Base-by-base conservation (phyloP, 2,329 filamentous ascomycete species). In the Drechslerella dactyloides region DNA sequence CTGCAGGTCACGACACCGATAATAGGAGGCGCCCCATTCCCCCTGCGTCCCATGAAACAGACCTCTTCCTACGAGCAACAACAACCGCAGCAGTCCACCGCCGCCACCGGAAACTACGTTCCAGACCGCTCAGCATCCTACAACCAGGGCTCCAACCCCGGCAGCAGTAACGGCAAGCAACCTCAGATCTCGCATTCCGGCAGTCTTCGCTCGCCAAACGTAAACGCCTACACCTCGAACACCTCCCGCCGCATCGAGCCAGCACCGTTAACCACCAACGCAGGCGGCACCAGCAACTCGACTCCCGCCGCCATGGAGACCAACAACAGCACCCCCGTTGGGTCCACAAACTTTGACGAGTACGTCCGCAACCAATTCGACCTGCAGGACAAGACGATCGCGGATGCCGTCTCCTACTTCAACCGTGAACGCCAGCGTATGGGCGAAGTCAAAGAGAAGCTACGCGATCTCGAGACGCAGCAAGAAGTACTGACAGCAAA, bases 331-430 rank as follows among this genome's bases (percentile, higher is more conserved):
- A 21, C n/a, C 17, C 19, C 46, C 46, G 15, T 19, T 7, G 46
- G 46, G 3, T 51, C 46, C 6, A 23, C 46, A 13, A 70, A 70
- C 42, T 70, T 70, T 50, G 66, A 70, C 50, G 66, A 70, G 52
- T 70, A 70, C 30, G 66, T 70, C 54, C 66, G 66, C 48, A 63
- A 48, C 33, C 66, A 70, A 55, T 70, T 70, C 66, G 66, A 70
- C 17, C 66, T 64, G 8, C 66, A 64, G 37, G 66, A 70, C 54
- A 56, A 52, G 17, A 70, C 59, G 21, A 70, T 70, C 55, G 66
- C 66, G 17, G 66, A 70, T 24, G 66, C 66, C 2, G 66, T 70
- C 37, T 64, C 59, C 1, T 70, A 70, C 40, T 70, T 70, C 53
- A 54, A 54, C 8, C 48, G 66, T 8, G 66, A 70, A 60, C 54